Evolutionary conservation across 2,329 filamentous ascomycete genomes (phyloP), one percentile per base, ranked within the genome.

Genomic region (Apiospora aurea): DNA sequence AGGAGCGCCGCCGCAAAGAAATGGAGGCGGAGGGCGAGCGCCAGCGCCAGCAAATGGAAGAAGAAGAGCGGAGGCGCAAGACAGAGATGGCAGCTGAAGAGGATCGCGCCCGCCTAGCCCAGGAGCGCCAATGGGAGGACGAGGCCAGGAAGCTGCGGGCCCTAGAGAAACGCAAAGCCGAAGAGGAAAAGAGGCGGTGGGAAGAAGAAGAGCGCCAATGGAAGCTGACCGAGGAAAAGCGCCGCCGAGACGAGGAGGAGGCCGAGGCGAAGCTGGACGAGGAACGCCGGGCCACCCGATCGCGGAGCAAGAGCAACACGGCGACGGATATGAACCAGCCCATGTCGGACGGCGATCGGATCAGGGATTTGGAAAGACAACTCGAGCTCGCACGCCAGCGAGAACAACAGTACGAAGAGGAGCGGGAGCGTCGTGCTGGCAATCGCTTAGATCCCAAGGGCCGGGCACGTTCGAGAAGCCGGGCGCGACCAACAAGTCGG

Each of bases 281-380:
- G 72, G 93, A 96, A 78, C 89, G 92, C 67, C 86, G 87, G 16
- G 67, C 67, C 43, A 49, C 67, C 76, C 86, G 89, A 72, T 86
- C 89, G 71, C 88, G 90, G 73, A 86, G 85, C 34, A 85, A 84
- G 74, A 92, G 89, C 77, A 91, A 95, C 76, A 86, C 87, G 49
- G 89, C 91, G 74, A 85, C 97, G 29, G 91, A 94, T 73, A 78
- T 81, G 70, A 75, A 77, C 76, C 80, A 82, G 72, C 79, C 79
- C 78, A 82, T 78, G 26, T 81, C 79, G 38, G 81, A 96, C 80
- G 89, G 86, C 74, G 88, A 87, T 74, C 90, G 95, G 53, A 91
- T 98, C 74, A 89, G 89, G 77, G 92, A 98, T 79, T 87, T 98
- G 6, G 96, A 98, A 82, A 87, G 89, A 83, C 85, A 94, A 86